Base-by-base conservation (phyloP, 441 rosid species). In the Jatropha podagrica region DNA sequence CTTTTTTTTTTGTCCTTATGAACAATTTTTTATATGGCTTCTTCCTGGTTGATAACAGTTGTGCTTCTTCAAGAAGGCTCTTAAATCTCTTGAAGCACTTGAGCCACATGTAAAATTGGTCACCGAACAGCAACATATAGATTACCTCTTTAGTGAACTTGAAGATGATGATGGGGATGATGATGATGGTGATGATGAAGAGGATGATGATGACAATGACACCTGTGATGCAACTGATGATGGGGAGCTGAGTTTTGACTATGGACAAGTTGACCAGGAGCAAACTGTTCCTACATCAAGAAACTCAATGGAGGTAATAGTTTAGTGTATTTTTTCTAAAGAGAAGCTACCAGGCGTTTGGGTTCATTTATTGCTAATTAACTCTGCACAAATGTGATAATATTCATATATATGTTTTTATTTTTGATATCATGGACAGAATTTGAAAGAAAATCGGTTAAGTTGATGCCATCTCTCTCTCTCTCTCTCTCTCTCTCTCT, bases 161-260 rank as follows among this genome's bases (percentile, higher is more conserved):
- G 94, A 92, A 78, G 87, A 87, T 71, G 84, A 84, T 40, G 84
- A 79, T 58, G 95, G 85, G 73, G 88, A 84, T 75, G 85, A 72
- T 32, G 88, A 76, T 51, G 84, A 75, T 67, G 81, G 67, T 70
- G 75, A 52, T 54, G 89, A 78, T 23, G 82, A 85, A 71, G 83
- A 70, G 40, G 84, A 77, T 44, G 81, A 87, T 70, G 80, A 81
- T 12, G 84, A 83, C 38, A 84, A 77, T 69, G 92, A 90, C 58
- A 85, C 76, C 42, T 77, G 79, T 60, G 91, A 83, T 74, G 74
- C 78, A 46, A 77, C 72, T 78, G 90, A 81, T 81, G 97, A 91
- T 78, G 91, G 93, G 76, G 98, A 94, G 76, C 76, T 96, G 83
- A 94, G 97, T 88, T 96, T 92, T 79, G 96, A 89, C 77, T 81